Evolutionary conservation across 441 rosid genomes (phyloP).

Genomic region (Adansonia grandidieri): DNA sequence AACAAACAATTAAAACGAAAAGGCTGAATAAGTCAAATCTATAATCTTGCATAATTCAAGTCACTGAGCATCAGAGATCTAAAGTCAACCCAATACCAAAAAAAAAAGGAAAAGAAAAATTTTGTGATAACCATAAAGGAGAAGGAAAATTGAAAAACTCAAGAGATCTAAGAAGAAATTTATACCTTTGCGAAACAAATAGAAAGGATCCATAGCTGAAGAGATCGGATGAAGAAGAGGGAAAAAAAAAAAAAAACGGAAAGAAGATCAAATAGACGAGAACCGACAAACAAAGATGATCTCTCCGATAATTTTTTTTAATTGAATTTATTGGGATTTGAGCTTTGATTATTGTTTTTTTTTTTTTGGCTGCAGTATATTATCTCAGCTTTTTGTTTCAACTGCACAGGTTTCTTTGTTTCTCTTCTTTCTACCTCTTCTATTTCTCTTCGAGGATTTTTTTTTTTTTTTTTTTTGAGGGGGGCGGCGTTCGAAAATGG

Average conservation of each 20-base stretch:
- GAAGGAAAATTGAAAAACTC: background rate
- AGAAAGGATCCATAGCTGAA: conserved; percentile 61
- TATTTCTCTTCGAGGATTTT: background rate
- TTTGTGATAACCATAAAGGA: background rate
- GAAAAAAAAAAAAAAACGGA: background rate
- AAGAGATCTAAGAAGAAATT: conserved; percentile 15
- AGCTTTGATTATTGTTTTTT: conserved; percentile 26
- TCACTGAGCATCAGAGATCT: conserved; percentile 34
- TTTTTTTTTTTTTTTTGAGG: background rate
- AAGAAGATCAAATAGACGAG: background rate
- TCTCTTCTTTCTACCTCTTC: background rate
- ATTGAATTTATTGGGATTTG: conserved; percentile 37
- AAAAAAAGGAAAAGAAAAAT: background rate
- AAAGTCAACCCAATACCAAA: conserved; percentile 31
- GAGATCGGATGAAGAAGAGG: conserved; percentile 16
- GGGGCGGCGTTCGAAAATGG: conserved; percentile 2
- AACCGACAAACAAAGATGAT: background rate
- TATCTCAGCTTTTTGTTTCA: conserved; percentile 20
- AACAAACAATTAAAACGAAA: conserved; percentile 18
- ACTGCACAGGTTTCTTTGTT: background rate
- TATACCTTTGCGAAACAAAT: conserved; percentile 75
- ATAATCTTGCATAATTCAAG: conserved; percentile 24
- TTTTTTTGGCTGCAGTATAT: background rate
- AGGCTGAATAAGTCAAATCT: conserved; percentile 19
- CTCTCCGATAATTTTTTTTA: background rate